Evolutionary conservation across 352 stramenopile species (phyloP).

Genomic region (Pythium diclinum): DNA sequence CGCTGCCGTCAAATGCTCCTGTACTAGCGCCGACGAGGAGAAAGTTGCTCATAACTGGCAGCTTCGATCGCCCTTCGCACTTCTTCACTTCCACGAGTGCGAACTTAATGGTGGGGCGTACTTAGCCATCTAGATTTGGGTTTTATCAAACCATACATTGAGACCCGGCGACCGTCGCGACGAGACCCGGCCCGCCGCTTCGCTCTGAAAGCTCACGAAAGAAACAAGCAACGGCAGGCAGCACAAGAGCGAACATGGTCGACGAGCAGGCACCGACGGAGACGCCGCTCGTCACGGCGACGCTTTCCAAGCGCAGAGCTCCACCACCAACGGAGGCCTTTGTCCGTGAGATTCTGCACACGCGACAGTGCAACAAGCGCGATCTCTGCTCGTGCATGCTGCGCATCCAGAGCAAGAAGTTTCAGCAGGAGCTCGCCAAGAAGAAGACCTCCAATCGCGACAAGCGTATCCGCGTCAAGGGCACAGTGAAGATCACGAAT

Average conservation of each 20-base stretch:
- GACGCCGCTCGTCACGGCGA: not conserved
- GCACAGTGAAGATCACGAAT: conserved; percentile 33
- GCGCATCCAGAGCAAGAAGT: conserved; percentile 63
- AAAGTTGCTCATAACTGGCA: too few relatives aligned
- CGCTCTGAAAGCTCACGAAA: not conserved
- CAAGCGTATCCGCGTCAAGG: conserved; percentile 10
- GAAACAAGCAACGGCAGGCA: conserved; percentile 2
- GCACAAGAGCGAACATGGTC: not conserved
- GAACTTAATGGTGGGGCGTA: not conserved
- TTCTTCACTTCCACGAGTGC: not conserved
- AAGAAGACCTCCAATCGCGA: conserved; percentile 18
- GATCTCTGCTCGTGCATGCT: conserved; percentile 65
- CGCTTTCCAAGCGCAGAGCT: not conserved
- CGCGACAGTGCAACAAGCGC: conserved; percentile 61
- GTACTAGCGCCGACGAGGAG: too few relatives aligned
- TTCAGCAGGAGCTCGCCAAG: conserved; percentile 53
- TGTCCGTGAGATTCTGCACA: conserved; percentile 38
- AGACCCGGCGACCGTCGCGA: not conserved
- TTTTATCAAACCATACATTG: not conserved
- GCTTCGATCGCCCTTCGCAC: too few relatives aligned
- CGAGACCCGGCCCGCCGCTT: not conserved
- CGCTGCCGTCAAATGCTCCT: too few relatives aligned
- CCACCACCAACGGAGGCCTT: not conserved
- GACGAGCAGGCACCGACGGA: conserved; percentile 9
- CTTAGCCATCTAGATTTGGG: not conserved